A percentile compares a stretch with the other conserved stretches of the same genome.
phyloP scores from a whole-genome alignment of 345 rosid species.

The Camelina hispida region DNA sequence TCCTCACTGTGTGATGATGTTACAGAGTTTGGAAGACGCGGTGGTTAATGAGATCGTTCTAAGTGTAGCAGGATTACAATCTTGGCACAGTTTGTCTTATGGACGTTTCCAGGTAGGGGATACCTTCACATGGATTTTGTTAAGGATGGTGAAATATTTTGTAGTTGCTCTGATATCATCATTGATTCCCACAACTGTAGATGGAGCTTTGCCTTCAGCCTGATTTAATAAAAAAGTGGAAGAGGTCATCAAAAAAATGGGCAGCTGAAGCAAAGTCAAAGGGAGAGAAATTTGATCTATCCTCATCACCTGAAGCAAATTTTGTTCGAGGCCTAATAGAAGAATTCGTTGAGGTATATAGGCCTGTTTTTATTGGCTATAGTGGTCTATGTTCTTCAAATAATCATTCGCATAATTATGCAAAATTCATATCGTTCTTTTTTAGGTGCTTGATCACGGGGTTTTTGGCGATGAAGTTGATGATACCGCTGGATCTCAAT shows the following conservation, averaged over 20 bases:
- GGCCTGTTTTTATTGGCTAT: conserved; percentile 18
- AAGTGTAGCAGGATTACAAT: conserved; percentile 77
- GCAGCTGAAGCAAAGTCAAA: conserved; percentile 64
- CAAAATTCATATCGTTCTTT: conserved; percentile 19
- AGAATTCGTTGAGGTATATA: conserved; percentile 85
- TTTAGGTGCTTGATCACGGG: conserved; percentile 77
- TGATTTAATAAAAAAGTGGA: conserved; percentile 89
- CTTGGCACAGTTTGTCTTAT: conserved; percentile 92
- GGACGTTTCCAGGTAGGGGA: conserved; percentile 89
- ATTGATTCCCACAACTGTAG: conserved; percentile 51
- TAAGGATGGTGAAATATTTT: conserved; percentile 10
- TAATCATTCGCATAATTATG: neutral
- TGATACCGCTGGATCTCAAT: conserved; percentile 46
- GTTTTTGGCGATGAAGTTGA: conserved; percentile 61
- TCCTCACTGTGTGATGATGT: conserved; percentile 36
- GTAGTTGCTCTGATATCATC: conserved; percentile 21
- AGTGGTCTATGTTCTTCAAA: conserved; percentile 28
- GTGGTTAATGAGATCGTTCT: conserved; percentile 85
- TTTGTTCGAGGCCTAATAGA: conserved; percentile 83
- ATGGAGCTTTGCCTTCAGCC: conserved; percentile 93
- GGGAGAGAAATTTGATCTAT: conserved; percentile 67
- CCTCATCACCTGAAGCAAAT: conserved; percentile 65
- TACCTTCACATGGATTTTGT: conserved; percentile 5
- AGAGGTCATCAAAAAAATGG: conserved; percentile 77
- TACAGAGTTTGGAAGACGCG: conserved; percentile 96